phyloP scores from a whole-genome alignment of 2,329 filamentous ascomycete genomes.

The Parastagonospora avenae region DNA sequence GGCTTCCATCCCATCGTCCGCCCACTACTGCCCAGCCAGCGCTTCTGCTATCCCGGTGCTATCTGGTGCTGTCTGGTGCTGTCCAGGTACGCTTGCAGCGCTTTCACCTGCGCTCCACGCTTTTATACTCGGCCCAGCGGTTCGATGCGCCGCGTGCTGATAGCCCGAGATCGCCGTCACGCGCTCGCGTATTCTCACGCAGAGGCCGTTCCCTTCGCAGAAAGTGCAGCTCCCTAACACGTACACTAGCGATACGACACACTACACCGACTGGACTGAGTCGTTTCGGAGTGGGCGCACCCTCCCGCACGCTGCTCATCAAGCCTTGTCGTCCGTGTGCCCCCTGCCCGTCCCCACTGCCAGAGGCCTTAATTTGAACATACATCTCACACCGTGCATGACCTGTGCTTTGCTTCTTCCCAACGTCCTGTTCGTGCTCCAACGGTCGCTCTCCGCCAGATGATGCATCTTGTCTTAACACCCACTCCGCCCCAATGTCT shows the following conservation, averaged over 20 bases:
- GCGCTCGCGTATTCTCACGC: slow-evolving; percentile 16
- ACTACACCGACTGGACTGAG: no score
- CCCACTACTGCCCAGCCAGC: no score
- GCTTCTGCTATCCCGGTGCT: no score
- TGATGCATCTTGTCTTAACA: slow-evolving; percentile 38
- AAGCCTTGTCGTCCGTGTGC: slow-evolving; percentile 36
- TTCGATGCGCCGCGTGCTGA: slow-evolving; percentile 20
- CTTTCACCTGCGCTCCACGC: not conserved
- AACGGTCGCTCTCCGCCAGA: slow-evolving; percentile 28
- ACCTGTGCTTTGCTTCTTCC: slow-evolving; percentile 29
- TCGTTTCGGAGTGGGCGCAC: slow-evolving; percentile 35
- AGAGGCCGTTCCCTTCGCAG: no score
- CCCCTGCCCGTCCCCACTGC: slow-evolving; percentile 34
- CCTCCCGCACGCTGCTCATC: slow-evolving; percentile 39
- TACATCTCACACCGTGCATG: slow-evolving; percentile 39
- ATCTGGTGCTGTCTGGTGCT: no score
- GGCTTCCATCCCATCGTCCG: no score
- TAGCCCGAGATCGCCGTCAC: slow-evolving; percentile 40
- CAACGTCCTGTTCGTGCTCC: slow-evolving; percentile 22
- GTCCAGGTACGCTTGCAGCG: not conserved
- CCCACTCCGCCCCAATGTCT: slow-evolving; percentile 33
- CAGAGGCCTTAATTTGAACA: slow-evolving; percentile 49
- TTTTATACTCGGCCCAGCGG: slow-evolving; percentile 11
- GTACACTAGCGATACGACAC: no score
- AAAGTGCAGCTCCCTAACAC: no score